Base-by-base conservation (phyloP, 2,329 filamentous ascomycete genomes). In the Diaporthe citriasiana region DNA sequence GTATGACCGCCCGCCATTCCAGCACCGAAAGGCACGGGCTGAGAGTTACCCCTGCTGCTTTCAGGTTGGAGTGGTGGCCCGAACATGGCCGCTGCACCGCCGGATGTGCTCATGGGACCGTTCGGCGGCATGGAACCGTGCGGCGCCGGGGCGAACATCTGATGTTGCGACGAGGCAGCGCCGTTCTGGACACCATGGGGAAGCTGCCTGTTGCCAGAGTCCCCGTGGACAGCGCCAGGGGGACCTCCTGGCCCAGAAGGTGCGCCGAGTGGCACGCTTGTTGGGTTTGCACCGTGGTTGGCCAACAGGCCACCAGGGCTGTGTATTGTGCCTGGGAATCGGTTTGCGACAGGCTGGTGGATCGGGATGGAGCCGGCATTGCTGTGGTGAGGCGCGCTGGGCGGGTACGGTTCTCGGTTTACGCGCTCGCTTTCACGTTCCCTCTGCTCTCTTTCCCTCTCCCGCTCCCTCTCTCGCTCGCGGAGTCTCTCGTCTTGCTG, bases 271-370 rank as follows among this genome's bases (percentile, higher is more conserved):
- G 88, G 84, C 63, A 88, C 88, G 50, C 87, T 83, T 38, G 89
- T 86, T 50, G 87, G 85, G 45, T 89, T 89, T 45, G 89, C 88
- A 70, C 92, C 91, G 78, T 95, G 91, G 77, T 92, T 94, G 12
- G 93, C 90, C 51, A 98, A 90, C 47, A 98, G 88, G 12, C 96
- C 96, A 77, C 97, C 96, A 1, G 96, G 96, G 59, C 95, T 97
- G 81, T 98, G 96, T 73, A 98, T 97, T 70, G 94, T 93, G 76
- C 92, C 93, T 73, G 93, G 85, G 76, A 95, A 87, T 83, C 95
- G 88, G 81, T 95, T 91, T 76, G 96, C 96, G 74, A 98, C 95
- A 7, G 96, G 96, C 83, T 98, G 96, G 83, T 98, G 96, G 79
- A 98, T 93, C 71, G 95, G 95, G 71, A 98, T 94, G 3, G 95